Base-by-base conservation (phyloP, 306 rosid genomes). In the Castanea sativa region DNA sequence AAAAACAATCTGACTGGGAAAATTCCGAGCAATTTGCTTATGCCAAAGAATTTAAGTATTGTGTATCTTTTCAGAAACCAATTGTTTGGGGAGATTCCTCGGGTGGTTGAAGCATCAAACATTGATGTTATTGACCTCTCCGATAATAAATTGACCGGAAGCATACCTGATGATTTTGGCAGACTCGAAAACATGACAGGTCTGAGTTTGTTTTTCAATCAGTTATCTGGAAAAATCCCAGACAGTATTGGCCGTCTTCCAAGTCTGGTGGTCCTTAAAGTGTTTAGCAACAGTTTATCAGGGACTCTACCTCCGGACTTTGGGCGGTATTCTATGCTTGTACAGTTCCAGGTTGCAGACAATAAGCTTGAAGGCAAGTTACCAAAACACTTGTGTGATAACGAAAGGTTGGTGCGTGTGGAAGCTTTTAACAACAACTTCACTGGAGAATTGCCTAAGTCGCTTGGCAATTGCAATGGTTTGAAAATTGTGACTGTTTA, bases 241-340 rank as follows among this genome's bases (percentile, higher is more conserved):
- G 77, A 80, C 14, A 73, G 82, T 70, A 70, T 93, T 25, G 93
- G 90, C 32, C 80, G 21, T 41, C 89, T 93, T 38, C 97, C 90
- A 15, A 59, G 81, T 12, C 73, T 93, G n/a, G 0, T 63, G 6
- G 33, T 60, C 32, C 77, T 93, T 63, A 80, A 29, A 18, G 27
- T 91, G 71, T 88, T 78, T 59, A 1, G 2, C 21, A 90, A 91
- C 81, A 90, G 83, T 1, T 71, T 93, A 13, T 85, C 93, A 30
- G 97, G 97, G 12, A 75, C 38, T 15, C 33, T 91, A 67, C 88
- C 98, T 73, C 83, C 92, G 0, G 87, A 89, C 8, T 81, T 93
- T 4, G 98, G 98, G 14, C 80, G 73, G 69, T 52, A 83, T 74
- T 90, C 88, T 0, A 73, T 4, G 55, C 91, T 91, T 30, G 4